Percentiles rank a stretch among this genome's conserved stretches.
These are phyloP conservation scores for Giardia duodenalis DNA, from an alignment of 208 protist species.

Conservation along the genomic window DNA sequence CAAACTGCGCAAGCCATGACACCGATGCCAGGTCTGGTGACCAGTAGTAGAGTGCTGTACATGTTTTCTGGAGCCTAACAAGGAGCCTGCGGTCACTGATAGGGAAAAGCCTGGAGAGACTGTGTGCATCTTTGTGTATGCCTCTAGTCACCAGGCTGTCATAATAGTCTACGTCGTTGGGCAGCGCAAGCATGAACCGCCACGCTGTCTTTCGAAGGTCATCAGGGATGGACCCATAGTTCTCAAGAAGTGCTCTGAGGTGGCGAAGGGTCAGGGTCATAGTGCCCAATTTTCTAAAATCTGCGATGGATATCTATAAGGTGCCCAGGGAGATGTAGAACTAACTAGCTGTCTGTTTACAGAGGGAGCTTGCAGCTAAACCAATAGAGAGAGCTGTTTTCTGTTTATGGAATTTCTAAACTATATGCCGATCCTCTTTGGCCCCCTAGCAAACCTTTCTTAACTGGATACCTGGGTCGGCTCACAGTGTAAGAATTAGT, in stretches of 20 bases:
- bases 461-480: too few species aligned
- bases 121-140: background rate
- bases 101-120: background rate
- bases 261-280: background rate
- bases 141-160: background rate
- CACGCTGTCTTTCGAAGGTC: background rate
- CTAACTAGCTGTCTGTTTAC: too few species aligned
- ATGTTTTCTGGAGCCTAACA: background rate
- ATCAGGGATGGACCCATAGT: background rate
- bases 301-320: too few species aligned
- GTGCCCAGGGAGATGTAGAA: too few species aligned
- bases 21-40: background rate
- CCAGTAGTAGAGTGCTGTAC: background rate
- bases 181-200: conserved; percentile 10
- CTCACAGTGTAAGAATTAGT: too few species aligned
- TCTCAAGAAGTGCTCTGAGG: background rate
- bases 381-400: too few species aligned
- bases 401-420: too few species aligned
- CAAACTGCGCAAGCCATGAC: conserved; percentile 7
- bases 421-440: too few species aligned
- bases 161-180: background rate
- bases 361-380: too few species aligned
- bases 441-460: too few species aligned
- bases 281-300: too few species aligned
- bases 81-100: background rate